phyloP scores from a whole-genome alignment of 495 filamentous ascomycete genomes.

The Penicillium waksmanii region DNA sequence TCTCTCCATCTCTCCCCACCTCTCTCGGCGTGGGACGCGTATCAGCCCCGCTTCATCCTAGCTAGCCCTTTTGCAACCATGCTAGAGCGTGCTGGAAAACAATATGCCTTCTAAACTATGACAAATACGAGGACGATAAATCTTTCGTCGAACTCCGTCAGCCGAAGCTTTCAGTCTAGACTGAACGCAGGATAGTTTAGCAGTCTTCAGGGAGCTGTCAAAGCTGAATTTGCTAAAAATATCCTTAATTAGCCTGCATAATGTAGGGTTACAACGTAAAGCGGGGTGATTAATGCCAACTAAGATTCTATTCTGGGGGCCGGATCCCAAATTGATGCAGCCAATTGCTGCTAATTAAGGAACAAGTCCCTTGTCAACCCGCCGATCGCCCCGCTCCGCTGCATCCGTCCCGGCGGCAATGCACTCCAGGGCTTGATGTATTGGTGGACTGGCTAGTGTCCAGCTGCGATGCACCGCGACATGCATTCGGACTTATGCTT shows the following conservation, averaged over 20 bases:
- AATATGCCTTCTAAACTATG: too few species aligned
- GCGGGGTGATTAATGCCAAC: slow-evolving; percentile 7
- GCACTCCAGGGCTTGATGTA: slow-evolving; percentile 4
- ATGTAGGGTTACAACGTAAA: slow-evolving; percentile 13
- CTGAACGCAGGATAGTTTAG: not conserved
- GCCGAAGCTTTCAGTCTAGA: not conserved
- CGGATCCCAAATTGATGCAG: not conserved
- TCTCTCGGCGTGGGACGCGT: not conserved
- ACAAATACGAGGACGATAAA: not conserved
- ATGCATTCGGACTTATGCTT: slow-evolving; percentile 19
- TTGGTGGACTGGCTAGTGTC: slow-evolving; percentile 15
- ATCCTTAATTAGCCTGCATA: slow-evolving; percentile 19
- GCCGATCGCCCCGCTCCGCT: slow-evolving; percentile 15
- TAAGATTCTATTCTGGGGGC: slow-evolving; percentile 35
- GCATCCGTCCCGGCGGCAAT: slow-evolving; percentile 29
- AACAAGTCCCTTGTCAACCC: slow-evolving; percentile 16
- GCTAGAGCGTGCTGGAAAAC: not conserved
- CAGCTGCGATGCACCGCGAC: slow-evolving; percentile 9
- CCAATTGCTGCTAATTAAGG: slow-evolving; percentile 29
- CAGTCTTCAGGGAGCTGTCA: not conserved
- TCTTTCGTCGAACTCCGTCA: not conserved
- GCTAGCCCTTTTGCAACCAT: not conserved
- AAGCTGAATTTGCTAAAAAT: slow-evolving; percentile 22
- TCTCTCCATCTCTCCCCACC: not conserved
- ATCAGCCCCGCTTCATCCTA: not conserved